Base-by-base conservation (phyloP, 202 grass and related monocot species). In the Elaeis oleifera region DNA sequence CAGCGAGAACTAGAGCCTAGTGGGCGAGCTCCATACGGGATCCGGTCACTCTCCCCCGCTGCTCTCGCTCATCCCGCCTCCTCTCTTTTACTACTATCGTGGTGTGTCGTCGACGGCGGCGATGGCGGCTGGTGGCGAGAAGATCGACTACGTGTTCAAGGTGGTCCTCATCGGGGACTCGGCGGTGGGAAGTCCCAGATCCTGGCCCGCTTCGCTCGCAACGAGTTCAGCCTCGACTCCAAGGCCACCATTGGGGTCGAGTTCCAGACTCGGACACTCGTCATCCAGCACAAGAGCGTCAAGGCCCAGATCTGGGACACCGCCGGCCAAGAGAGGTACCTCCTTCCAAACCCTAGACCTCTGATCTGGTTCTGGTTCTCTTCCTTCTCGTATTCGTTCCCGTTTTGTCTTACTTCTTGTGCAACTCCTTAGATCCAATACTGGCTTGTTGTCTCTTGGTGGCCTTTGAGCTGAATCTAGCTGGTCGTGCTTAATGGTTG, bases 231-330 rank as follows among this genome's bases (percentile, higher is more conserved):
- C 71, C 75, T 95, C 78, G 85, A 95, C 69, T 95, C 90, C 57
- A 95, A 95, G 79, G 86, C 90, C 75, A 95, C 90, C 75, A 95
- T 95, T 56, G 90, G 90, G n/a, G 90, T 95, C 24, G 90, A 95
- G 83, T 95, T 95, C 78, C 90, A 95, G 83, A 95, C 90, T 7
- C 83, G 90, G 50, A 95, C 90, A 21, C 77, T 95, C 72, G 27
- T 85, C 58, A 90, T 95, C 71, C 80, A 90, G 20, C 76, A 84
- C 75, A 74, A 84, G 24, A 86, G 71, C 71, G 26, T 50, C 53
- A 79, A 79, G 20, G 63, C 72, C 2, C 59, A 82, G 79, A 82
- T 82, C 79, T 82, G 79, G 79, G 79, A 82, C 48, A 82, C 79
- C 54, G 79, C 79, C 31, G 79, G 79, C 32, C 79, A 82, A 50